These are phyloP conservation scores for Solanum stenotomum DNA, from an alignment of 257 asterid genomes.

Conservation along the genomic window DNA sequence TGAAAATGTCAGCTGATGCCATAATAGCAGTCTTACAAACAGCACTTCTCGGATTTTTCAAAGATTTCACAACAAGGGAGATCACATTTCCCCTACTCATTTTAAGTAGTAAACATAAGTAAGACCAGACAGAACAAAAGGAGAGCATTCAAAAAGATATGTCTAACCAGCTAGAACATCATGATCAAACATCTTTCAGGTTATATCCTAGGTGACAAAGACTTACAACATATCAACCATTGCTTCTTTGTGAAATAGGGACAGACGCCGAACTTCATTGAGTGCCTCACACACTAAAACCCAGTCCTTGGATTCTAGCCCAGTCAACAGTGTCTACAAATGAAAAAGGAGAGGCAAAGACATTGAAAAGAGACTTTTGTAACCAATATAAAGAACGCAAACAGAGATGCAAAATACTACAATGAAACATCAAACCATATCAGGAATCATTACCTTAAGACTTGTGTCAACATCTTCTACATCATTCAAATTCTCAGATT, in stretches of 20 bases:
- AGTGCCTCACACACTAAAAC: conserved; percentile 74
- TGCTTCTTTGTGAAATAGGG: conserved; percentile 70
- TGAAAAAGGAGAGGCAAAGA: neutral
- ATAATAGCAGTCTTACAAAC: conserved; percentile 88
- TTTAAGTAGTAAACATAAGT: conserved; percentile 8
- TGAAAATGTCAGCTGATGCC: conserved; percentile 76
- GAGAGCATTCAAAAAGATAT: conserved; percentile 2
- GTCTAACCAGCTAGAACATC: neutral
- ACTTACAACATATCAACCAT: conserved; percentile 66
- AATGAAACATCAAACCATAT: neutral
- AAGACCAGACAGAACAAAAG: neutral
- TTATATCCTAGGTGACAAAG: neutral
- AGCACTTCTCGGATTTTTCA: conserved; percentile 93
- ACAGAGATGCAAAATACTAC: neutral
- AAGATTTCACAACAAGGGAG: conserved; percentile 57
- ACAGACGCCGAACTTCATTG: conserved; percentile 62
- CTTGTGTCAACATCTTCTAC: conserved; percentile 50
- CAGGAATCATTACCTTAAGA: conserved; percentile 39
- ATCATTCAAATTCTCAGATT: conserved; percentile 66
- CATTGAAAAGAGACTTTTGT: neutral
- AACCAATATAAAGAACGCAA: neutral
- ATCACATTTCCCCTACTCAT: conserved; percentile 51
- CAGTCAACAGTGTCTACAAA: conserved; percentile 53
- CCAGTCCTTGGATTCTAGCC: conserved; percentile 84
- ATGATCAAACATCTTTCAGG: neutral